These are phyloP conservation scores for Astragalus membranaceus DNA, from an alignment of 306 rosid genomes.

Conservation along the genomic window DNA sequence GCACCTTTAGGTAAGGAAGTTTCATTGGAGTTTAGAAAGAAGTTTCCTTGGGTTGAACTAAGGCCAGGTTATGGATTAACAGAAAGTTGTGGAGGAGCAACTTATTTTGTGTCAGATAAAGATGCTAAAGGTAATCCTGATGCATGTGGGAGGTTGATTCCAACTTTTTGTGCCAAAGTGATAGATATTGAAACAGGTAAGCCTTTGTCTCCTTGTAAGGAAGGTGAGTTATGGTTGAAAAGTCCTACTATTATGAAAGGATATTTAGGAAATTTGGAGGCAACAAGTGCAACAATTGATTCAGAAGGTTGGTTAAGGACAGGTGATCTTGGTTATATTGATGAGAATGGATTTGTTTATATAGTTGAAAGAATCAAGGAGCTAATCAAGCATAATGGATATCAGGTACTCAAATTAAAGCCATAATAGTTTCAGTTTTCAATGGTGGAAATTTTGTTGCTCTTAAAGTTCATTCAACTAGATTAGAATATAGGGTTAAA, in stretches of 20 bases:
- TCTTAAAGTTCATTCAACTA: background rate
- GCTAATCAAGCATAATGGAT: slow-evolving; percentile 87
- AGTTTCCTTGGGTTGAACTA: slow-evolving; percentile 81
- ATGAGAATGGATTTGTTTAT: slow-evolving; percentile 58
- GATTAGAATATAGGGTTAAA: background rate
- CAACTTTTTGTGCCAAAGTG: slow-evolving; percentile 61
- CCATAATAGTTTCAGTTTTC: slow-evolving; percentile 7
- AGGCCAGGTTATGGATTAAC: slow-evolving; percentile 86
- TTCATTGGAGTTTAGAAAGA: slow-evolving; percentile 43
- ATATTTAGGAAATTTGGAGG: slow-evolving; percentile 65
- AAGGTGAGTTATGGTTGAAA: slow-evolving; percentile 83
- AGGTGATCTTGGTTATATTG: slow-evolving; percentile 78
- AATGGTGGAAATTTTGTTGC: background rate
- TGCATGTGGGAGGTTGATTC: slow-evolving; percentile 55
- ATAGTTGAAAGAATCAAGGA: slow-evolving; percentile 77
- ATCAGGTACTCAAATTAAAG: slow-evolving; percentile 48
- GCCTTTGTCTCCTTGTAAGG: slow-evolving; percentile 51
- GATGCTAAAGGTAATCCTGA: slow-evolving; percentile 45
- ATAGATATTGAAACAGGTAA: slow-evolving; percentile 53
- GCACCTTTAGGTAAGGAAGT: slow-evolving; percentile 81
- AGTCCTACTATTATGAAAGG: slow-evolving; percentile 70
- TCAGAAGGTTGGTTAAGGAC: slow-evolving; percentile 74
- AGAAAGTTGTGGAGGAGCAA: slow-evolving; percentile 57
- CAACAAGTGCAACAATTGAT: slow-evolving; percentile 54
- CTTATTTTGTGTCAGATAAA: slow-evolving; percentile 33